Evolutionary conservation across 441 rosid species (phyloP), one percentile per base, ranked within the genome.

Genomic region (Capsella rubella): DNA sequence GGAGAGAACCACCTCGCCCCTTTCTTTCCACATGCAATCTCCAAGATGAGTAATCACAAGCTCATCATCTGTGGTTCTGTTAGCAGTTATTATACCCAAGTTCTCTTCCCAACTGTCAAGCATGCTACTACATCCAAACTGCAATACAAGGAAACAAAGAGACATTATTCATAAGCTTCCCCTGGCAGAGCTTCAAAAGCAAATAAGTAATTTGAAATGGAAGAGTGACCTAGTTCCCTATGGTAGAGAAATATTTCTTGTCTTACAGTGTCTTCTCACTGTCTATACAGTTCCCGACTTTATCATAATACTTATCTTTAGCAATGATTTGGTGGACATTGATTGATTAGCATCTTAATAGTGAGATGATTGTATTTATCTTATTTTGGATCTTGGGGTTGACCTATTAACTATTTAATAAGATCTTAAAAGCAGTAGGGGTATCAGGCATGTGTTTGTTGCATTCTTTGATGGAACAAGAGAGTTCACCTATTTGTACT

Each of bases 21-120:
- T 85, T 67, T 96, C 99, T 89, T 86, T 96, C 99, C 97, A 96
- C 60, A 96, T 71, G 85, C 94, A 87, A 86, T 96, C 99, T 58
- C 99, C 99, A 27, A 96, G 98, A 82, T 96, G 99, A 66, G 90
- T 84, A 66, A 96, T 85, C 77, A 96, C 99, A 80, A 91, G 96
- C 72, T 93, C 99, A 51, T 96, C 98, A 80, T 86, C 97, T 75
- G 91, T 83, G 53, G 98, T 96, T 80, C 99, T 88, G 81, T 96
- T 96, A 70, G 97, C 99, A 79, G 98, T 84, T 76, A 96, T 93
- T 42, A 91, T 86, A 69, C 97, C 98, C 85, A 96, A 87, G 83
- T 96, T 96, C 78, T 96, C 97, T 78, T 93, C 99, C 99, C 99
- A 96, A 43, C 84, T 92, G 62, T 93, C 92, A 68, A 96, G 98